These are phyloP conservation scores for Soucietia sequanensis DNA, from an alignment of 805 yeast species.

Conservation along the genomic window DNA sequence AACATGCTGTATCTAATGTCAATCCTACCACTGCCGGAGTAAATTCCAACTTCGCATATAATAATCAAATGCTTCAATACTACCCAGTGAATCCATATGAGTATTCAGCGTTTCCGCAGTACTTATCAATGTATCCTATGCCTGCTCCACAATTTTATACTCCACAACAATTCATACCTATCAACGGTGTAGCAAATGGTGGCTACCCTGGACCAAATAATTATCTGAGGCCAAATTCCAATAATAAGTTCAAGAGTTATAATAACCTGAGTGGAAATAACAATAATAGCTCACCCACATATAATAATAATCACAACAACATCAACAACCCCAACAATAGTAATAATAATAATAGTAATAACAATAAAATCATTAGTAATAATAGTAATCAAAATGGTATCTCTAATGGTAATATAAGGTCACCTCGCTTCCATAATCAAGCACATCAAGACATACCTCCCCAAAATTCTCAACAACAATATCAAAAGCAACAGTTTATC, in stretches of 20 bases:
- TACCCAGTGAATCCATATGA: conserved; percentile 1
- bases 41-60: background rate
- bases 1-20: background rate
- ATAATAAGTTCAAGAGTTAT: background rate
- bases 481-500: too few species aligned
- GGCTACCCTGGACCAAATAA: background rate
- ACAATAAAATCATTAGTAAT: too few species aligned
- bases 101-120: background rate
- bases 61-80: background rate
- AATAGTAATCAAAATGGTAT: too few species aligned
- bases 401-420: too few species aligned
- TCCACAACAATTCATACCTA: conserved; percentile 1
- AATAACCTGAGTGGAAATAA: conserved; percentile 1
- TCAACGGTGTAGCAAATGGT: too few species aligned
- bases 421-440: too few species aligned
- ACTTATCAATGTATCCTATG: conserved; percentile 1
- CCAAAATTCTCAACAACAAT: too few species aligned
- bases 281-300: background rate
- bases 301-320: background rate
- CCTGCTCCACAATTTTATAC: background rate
- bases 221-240: background rate
- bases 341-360: background rate
- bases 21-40: background rate
- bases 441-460: background rate
- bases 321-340: background rate